Evolutionary conservation across 148 eudicot genomes (phyloP).

Genomic region (Rhododendron vialii): DNA sequence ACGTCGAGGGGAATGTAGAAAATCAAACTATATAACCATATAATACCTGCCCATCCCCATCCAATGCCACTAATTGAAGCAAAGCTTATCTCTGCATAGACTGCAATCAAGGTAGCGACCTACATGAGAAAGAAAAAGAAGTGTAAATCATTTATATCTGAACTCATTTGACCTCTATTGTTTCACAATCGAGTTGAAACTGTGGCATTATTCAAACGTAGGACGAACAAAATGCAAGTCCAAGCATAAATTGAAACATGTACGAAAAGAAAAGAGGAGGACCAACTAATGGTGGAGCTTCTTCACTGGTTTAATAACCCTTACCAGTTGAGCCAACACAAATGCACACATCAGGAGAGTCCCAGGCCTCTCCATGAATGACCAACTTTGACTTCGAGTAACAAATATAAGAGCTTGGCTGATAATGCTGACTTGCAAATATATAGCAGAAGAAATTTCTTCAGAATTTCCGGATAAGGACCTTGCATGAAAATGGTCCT

Average conservation of each 20-base stretch:
- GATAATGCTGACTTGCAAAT: conserved; percentile 79
- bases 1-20: conserved; percentile 67
- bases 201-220: not conserved
- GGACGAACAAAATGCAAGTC: not conserved
- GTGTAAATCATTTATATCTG: not conserved
- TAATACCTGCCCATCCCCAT: conserved; percentile 82
- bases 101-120: conserved; percentile 76
- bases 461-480: conserved; percentile 46
- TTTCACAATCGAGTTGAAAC: not conserved
- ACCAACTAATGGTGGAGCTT: conserved; percentile 5
- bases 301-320: not conserved
- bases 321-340: conserved; percentile 68
- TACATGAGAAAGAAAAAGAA: conserved; percentile 11
- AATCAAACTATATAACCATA: conserved; percentile 65
- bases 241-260: not conserved
- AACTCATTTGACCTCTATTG: not conserved
- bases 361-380: conserved; percentile 75
- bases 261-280: not conserved
- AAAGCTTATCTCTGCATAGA: conserved; percentile 62
- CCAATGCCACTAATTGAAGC: conserved; percentile 73
- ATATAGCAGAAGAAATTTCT: conserved; percentile 63
- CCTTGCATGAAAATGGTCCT: conserved; percentile 50
- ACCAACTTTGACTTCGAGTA: conserved; percentile 79
- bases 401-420: conserved; percentile 86
- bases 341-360: conserved; percentile 60